These are phyloP conservation scores for Pyrenochaeta sp. DNA, from an alignment of 2,329 filamentous ascomycete species.

Conservation along the genomic window DNA sequence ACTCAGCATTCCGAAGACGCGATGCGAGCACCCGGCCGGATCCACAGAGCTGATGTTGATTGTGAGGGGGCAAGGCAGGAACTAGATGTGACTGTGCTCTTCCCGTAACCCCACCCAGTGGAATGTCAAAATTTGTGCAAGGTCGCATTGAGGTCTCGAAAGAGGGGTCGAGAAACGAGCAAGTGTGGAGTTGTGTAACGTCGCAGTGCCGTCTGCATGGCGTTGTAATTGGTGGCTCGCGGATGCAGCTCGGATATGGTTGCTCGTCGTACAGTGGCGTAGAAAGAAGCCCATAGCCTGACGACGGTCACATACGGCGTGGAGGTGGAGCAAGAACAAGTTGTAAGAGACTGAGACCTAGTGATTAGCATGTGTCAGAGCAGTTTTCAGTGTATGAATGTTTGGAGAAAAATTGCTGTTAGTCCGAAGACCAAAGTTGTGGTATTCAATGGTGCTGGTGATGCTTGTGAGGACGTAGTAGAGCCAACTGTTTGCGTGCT, in stretches of 20 bases:
- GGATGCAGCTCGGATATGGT: background rate
- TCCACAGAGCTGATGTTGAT: background rate
- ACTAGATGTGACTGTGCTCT: background rate
- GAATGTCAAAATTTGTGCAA: background rate
- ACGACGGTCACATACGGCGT: background rate
- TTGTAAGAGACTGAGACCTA: background rate
- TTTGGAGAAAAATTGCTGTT: background rate
- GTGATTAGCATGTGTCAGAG: background rate
- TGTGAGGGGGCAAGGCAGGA: background rate
- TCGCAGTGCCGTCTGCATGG: background rate
- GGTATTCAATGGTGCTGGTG: background rate
- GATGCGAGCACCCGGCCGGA: background rate
- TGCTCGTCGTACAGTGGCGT: background rate
- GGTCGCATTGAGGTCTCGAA: background rate
- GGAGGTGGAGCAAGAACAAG: background rate
- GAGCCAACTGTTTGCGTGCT: background rate
- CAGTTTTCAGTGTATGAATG: background rate
- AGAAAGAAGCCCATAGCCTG: background rate
- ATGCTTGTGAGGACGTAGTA: background rate
- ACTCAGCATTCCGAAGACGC: background rate
- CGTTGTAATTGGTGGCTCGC: background rate
- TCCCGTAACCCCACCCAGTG: background rate
- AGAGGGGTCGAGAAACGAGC: background rate
- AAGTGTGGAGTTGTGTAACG: slow-evolving; percentile 2
- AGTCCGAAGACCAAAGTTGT: background rate